Base-by-base conservation (phyloP, 768 basidiomycete genomes). In the Lentinula boryana region DNA sequence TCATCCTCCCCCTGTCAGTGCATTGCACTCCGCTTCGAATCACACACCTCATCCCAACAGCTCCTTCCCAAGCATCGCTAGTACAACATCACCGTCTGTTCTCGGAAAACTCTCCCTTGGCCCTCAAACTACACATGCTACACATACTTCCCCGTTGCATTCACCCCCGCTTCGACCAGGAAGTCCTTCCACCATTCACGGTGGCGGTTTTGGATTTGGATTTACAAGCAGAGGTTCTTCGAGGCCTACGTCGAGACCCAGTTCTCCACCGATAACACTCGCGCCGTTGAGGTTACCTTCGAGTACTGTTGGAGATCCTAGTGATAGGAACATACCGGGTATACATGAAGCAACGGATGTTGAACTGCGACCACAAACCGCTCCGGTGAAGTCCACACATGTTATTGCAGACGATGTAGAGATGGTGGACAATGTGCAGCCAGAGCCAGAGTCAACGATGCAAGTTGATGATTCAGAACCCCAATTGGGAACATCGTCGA, bases 261-360 rank as follows among this genome's bases (percentile, higher is more conserved):
- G 76, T 23, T 85, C 83, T 7, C 89, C 90, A 31, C 89, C 89
- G 1, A 91, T 91, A 62, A 84, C 77, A 56, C 72, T 92, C 4
- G 81, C 90, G 33, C 90, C 90, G 49, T 71, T 91, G 56, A 86
- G 87, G 66, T 71, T 82, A 18, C 67, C 64, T 8, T 63, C 62
- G 21, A 55, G 12, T 36, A 23, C 18, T 4, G 35, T 38, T 16
- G 53, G 53, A 21, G 53, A 36, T 12, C 33, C 36, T 7, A 38
- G 53, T 23, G 55, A 56, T 9, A 40, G 55, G 55, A 56, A 56
- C 7, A 56, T 56, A 13, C 55, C 55, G 8, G 55, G 55, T n/a
- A 56, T 56, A 51, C 50, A 18, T 33, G 31, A 51, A 18, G 50
- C 50, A 4, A 51, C 50, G 4, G 33, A 31, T 51, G 33, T 16